Conservation (phyloP, 2,329 filamentous ascomycete species). For the Aspergillus ustus region DNA sequence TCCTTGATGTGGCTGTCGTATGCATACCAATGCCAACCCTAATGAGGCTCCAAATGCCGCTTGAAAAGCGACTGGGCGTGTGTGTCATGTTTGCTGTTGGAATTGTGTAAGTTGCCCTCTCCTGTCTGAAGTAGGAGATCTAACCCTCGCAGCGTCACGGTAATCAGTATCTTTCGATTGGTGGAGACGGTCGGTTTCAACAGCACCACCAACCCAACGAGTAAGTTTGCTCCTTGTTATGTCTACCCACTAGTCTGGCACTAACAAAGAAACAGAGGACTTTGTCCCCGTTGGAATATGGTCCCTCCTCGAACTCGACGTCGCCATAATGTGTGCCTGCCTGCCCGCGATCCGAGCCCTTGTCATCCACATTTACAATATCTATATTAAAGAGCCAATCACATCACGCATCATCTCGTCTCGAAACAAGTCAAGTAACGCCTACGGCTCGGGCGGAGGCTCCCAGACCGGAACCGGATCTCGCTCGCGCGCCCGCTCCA, state of each 20-base stretch:
- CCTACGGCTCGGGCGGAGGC: no score
- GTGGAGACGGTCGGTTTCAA: slow-evolving; percentile 12
- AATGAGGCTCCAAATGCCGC: slow-evolving; percentile 2
- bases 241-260: background rate
- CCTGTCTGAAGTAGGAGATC: background rate
- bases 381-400: no score
- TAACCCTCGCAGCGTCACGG: slow-evolving; percentile 5
- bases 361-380: background rate
- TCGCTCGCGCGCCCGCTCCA: no score
- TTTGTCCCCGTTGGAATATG: slow-evolving; percentile 16
- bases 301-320: slow-evolving; percentile 10
- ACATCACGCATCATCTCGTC: no score
- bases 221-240: background rate
- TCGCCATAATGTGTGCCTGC: slow-evolving; percentile 12
- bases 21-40: slow-evolving; percentile 6
- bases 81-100: slow-evolving; percentile 11
- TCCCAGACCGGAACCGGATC: no score
- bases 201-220: slow-evolving; percentile 10
- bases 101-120: background rate
- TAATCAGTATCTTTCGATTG: slow-evolving; percentile 8
- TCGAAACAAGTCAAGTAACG: no score
- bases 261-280: background rate
- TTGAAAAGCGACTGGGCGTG: slow-evolving; percentile 1
- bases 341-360: slow-evolving; percentile 9
- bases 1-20: slow-evolving; percentile 6